phyloP scores from a whole-genome alignment of 2,329 filamentous ascomycete species.

The Emergomyces orientalis region DNA sequence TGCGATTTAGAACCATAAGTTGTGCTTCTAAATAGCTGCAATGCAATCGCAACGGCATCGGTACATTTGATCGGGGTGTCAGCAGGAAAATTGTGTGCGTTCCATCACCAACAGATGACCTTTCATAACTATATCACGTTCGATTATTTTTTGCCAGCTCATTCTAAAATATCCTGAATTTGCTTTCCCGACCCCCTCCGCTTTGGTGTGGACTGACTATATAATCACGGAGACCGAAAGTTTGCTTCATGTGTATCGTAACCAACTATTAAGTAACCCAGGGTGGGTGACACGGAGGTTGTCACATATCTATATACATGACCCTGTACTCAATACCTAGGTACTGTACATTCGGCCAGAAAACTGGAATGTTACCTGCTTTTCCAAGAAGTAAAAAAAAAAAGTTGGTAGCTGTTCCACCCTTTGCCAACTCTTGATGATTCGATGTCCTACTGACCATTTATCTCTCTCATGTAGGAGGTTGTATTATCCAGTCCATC shows the following conservation, averaged over 20 bases:
- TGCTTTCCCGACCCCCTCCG: not conserved
- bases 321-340: not conserved
- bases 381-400: not conserved
- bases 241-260: not conserved
- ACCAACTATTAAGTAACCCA: not conserved
- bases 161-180: no score
- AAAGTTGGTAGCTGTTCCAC: not conserved
- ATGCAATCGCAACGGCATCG: not conserved
- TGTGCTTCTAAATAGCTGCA: not conserved
- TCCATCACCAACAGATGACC: not conserved
- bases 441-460: not conserved
- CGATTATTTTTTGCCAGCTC: no score
- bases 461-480: not conserved
- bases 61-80: not conserved
- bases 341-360: not conserved
- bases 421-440: not conserved
- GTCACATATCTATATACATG: not conserved
- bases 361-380: not conserved
- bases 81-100: not conserved
- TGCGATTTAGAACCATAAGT: no score
- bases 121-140: not conserved
- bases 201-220: not conserved
- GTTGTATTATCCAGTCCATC: not conserved
- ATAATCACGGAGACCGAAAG: not conserved
- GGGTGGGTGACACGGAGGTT: not conserved